A percentile compares a stretch with the other conserved stretches of the same genome.
Evolutionary conservation across 768 basidiomycete species (phyloP).

Genomic region (Lactarius sanguifluus): DNA sequence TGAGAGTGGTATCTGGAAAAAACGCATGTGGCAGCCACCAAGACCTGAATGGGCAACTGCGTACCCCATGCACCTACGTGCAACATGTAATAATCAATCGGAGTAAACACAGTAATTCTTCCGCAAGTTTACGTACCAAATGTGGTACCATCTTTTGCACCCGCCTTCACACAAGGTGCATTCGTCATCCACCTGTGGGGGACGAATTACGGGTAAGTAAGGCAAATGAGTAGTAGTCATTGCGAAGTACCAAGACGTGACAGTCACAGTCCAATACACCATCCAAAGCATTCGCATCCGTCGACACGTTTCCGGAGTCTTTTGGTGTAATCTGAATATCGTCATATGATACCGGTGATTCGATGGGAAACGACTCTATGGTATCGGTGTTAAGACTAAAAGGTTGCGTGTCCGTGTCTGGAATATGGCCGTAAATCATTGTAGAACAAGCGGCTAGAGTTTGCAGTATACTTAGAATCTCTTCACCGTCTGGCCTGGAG

Average conservation of each 20-base stretch:
- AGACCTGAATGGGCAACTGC: conserved; percentile 6
- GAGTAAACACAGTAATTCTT: not conserved
- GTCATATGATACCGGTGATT: conserved; percentile 8
- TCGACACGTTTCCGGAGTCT: conserved; percentile 26
- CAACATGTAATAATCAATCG: not conserved
- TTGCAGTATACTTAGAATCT: conserved; percentile 47
- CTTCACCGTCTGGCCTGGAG: conserved; percentile 37
- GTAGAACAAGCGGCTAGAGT: conserved; percentile 2
- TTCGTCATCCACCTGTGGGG: conserved; percentile 51
- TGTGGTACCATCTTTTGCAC: conserved; percentile 74
- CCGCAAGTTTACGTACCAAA: conserved; percentile 52
- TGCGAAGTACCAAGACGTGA: conserved; percentile 48
- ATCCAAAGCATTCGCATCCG: conserved; percentile 36
- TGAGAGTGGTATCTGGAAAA: conserved; percentile 57
- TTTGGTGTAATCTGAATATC: conserved; percentile 9
- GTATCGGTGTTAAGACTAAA: conserved; percentile 26
- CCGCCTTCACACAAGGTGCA: conserved; percentile 64
- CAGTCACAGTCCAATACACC: conserved; percentile 66
- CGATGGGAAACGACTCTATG: conserved; percentile 44
- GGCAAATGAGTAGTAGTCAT: not conserved
- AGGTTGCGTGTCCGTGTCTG: conserved; percentile 39
- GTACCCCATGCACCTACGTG: conserved; percentile 61
- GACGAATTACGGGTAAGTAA: not conserved
- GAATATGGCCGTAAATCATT: not conserved
- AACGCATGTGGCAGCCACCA: not conserved